phyloP scores from a whole-genome alignment of 768 basidiomycete species.

The Filobasidium wieringae region DNA sequence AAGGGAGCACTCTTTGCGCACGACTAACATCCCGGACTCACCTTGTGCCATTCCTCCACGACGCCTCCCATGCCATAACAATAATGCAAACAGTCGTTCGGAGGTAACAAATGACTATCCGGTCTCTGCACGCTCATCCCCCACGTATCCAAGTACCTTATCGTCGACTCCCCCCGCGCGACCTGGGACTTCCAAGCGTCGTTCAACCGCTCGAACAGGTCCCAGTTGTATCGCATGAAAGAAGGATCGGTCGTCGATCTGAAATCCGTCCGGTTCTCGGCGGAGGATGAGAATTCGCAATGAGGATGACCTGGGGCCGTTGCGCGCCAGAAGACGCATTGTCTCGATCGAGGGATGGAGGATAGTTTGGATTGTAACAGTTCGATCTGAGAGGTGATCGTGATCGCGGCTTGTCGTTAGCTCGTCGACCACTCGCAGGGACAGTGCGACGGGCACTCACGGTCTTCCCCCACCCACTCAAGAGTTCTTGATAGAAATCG shows the following conservation, averaged over 20 bases:
- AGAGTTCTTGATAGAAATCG: neutral
- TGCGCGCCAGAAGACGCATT: constrained; percentile 2
- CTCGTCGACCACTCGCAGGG: too few species aligned
- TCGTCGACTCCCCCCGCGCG: neutral
- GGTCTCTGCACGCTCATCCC: constrained; percentile 1
- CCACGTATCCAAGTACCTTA: constrained; percentile 11
- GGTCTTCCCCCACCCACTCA: constrained; percentile 3
- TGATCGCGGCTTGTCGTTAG: too few species aligned
- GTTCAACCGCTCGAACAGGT: constrained; percentile 7
- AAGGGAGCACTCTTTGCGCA: neutral
- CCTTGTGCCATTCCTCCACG: constrained; percentile 12
- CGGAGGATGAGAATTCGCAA: neutral
- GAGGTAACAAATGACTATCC: constrained; percentile 6
- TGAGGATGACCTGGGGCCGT: constrained; percentile 4
- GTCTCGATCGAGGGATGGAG: neutral
- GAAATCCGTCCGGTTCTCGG: neutral
- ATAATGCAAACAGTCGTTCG: constrained; percentile 12
- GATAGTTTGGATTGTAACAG: neutral
- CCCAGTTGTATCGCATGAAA: constrained; percentile 4
- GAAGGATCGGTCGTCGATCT: neutral
- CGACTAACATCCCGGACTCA: neutral
- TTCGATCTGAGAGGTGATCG: neutral
- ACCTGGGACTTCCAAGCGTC: neutral
- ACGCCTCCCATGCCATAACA: constrained; percentile 7
- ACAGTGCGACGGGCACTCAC: too few species aligned